A percentile compares a stretch with the other conserved stretches of the same genome.
Conservation (phyloP, 2,329 filamentous ascomycete genomes). For the Lizonia empirigonia region DNA sequence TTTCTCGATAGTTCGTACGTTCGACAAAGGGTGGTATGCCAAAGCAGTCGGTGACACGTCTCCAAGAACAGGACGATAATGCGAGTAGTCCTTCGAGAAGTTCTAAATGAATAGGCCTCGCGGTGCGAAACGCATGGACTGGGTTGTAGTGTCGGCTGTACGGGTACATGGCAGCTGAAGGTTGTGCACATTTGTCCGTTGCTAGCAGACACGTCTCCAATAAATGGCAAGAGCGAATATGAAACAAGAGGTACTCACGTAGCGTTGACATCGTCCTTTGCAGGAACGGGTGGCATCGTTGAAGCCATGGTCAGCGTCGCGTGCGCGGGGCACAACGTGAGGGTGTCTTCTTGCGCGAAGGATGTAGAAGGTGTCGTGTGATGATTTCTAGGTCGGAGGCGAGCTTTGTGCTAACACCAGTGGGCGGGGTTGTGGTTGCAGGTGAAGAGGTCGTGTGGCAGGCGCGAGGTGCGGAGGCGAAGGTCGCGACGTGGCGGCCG, state of each 20-base stretch:
- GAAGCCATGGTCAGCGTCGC: constrained; percentile 37
- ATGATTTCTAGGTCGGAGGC: not conserved
- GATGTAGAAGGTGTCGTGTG: constrained; percentile 6
- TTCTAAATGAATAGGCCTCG: not conserved
- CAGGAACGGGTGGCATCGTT: constrained; percentile 53
- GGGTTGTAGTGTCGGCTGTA: not conserved
- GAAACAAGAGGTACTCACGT: constrained; percentile 58
- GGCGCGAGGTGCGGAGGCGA: constrained; percentile 16
- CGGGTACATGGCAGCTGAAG: not conserved
- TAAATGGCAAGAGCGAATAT: not conserved
- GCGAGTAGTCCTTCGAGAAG: not conserved
- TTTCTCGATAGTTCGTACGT: not conserved
- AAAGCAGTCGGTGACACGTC: not conserved
- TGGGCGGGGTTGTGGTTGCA: constrained; percentile 3
- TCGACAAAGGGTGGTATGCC: not conserved
- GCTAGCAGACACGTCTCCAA: not conserved
- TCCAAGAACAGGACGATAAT: not conserved
- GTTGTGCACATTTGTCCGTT: not conserved
- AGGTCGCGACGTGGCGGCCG: constrained; percentile 10
- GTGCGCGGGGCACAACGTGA: constrained; percentile 17
- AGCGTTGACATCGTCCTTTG: constrained; percentile 64
- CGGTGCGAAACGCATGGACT: no score
- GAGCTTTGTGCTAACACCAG: not conserved
- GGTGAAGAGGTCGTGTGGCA: constrained; percentile 10
- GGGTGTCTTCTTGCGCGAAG: constrained; percentile 38